Percentiles rank a stretch among this genome's conserved stretches.
Conservation (phyloP, 1,139 yeast genomes). For the Candida albicans region DNA sequence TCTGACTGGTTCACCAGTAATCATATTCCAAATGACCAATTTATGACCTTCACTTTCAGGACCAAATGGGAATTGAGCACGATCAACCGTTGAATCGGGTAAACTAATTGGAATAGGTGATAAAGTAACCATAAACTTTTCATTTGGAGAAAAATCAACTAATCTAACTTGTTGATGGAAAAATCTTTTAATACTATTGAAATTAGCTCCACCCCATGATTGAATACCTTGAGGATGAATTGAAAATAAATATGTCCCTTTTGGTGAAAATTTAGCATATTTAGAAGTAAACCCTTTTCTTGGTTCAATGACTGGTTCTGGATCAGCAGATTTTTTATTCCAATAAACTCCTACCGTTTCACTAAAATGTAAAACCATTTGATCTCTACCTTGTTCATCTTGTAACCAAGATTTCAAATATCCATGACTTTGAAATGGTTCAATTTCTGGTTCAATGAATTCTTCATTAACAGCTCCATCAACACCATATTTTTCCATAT, state of each 20-base stretch:
- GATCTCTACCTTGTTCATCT: conserved; percentile 90
- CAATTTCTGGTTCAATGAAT: conserved; percentile 68
- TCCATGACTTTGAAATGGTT: conserved; percentile 72
- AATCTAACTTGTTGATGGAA: conserved; percentile 88
- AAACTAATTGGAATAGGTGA: conserved; percentile 80
- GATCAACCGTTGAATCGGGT: conserved; percentile 66
- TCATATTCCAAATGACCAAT: conserved; percentile 90
- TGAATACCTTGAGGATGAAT: conserved; percentile 95
- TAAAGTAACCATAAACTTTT: conserved; percentile 85
- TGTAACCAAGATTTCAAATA: conserved; percentile 89
- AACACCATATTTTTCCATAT: conserved; percentile 78
- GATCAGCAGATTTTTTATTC: conserved; percentile 76
- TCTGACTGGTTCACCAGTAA: conserved; percentile 79
- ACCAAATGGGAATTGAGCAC: conserved; percentile 75
- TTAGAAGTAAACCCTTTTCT: conserved; percentile 84
- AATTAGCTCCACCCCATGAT: conserved; percentile 91
- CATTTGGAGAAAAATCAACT: conserved; percentile 90
- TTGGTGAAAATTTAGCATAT: conserved; percentile 88
- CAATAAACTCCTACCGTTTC: conserved; percentile 86
- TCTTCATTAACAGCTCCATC: conserved; percentile 64
- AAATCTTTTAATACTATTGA: conserved; percentile 73
- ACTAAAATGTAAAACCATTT: conserved; percentile 74
- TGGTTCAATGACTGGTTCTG: conserved; percentile 78
- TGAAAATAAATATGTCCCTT: conserved; percentile 85
- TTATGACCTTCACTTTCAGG: conserved; percentile 92